Conservation (phyloP, 129 eudicot genomes). For the Solidago caesia region DNA sequence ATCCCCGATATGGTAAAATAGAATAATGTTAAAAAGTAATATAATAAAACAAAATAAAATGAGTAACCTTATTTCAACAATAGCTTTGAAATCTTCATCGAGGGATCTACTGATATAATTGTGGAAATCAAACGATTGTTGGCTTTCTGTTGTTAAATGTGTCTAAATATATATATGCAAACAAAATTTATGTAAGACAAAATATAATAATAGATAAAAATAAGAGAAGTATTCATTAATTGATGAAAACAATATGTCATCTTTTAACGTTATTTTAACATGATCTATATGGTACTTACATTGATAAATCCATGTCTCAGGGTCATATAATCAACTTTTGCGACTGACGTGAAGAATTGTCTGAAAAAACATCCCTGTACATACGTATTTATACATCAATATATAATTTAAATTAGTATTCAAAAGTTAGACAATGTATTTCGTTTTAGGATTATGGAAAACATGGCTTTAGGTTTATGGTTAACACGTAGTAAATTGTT, state of each 20-base stretch:
- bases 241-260: neutral
- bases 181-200: neutral
- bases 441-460: neutral
- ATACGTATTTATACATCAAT: neutral
- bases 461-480: neutral
- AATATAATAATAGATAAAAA: neutral
- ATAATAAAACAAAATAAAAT: neutral
- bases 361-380: slow-evolving; percentile 61
- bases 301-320: slow-evolving; percentile 63
- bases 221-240: neutral
- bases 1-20: too few relatives aligned
- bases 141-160: slow-evolving; percentile 54
- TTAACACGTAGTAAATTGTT: too few relatives aligned
- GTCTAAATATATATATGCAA: slow-evolving; percentile 29
- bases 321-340: slow-evolving; percentile 63
- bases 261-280: neutral
- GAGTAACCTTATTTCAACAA: slow-evolving; percentile 58
- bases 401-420: neutral
- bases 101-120: slow-evolving; percentile 62
- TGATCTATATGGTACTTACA: slow-evolving; percentile 35
- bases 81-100: slow-evolving; percentile 61
- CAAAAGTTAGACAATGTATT: neutral
- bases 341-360: slow-evolving; percentile 49
- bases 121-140: slow-evolving; percentile 49
- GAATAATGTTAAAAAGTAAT: neutral